Conservation (phyloP, 768 basidiomycete species). For the Podaxis pistillaris region DNA sequence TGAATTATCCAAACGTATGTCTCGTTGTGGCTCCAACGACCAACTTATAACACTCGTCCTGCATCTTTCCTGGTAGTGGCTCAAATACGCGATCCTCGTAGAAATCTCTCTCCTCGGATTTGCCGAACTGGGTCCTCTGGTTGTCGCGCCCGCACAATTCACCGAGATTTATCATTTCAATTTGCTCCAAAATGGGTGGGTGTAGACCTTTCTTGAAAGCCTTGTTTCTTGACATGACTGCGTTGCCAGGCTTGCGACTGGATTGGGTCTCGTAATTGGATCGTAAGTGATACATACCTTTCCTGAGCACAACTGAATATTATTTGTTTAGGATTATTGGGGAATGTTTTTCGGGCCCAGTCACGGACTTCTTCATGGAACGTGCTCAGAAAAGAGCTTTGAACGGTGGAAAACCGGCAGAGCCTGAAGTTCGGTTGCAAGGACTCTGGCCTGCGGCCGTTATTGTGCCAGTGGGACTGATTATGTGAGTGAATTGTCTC, state of each 20-base stretch:
- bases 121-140: conserved; percentile 18
- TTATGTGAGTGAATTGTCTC: conserved; percentile 26
- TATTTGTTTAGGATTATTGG: conserved; percentile 19
- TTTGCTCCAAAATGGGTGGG: conserved; percentile 33
- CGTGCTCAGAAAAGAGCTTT: conserved; percentile 30
- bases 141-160: conserved; percentile 24
- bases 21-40: neutral
- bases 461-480: conserved; percentile 31
- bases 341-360: conserved; percentile 34
- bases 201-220: neutral
- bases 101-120: conserved; percentile 4
- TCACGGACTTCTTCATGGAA: conserved; percentile 34
- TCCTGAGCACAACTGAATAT: neutral
- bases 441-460: conserved; percentile 37
- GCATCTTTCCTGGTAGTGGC: neutral
- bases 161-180: conserved; percentile 22
- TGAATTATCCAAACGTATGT: conserved; percentile 9
- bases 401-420: conserved; percentile 20
- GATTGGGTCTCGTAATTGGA: conserved; percentile 33
- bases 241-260: conserved; percentile 29
- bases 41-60: neutral
- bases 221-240: neutral
- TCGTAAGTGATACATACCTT: conserved; percentile 22
- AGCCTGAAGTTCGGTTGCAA: conserved; percentile 33
- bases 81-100: neutral